Conservation (phyloP, 768 basidiomycete species). For the Mycena pura region DNA sequence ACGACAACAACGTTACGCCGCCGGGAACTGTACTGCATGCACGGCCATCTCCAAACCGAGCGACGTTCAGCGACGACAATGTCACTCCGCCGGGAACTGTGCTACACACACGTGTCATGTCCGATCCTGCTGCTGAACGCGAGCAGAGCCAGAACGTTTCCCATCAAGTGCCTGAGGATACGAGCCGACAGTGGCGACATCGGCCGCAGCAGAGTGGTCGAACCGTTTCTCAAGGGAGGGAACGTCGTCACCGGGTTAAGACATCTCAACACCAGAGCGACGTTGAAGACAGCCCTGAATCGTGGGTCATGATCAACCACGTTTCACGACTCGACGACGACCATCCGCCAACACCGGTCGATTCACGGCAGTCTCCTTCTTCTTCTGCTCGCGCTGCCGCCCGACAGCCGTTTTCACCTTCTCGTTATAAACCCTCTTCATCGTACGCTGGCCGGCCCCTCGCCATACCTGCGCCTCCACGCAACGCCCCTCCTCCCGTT, state of each 20-base stretch:
- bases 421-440: conserved; percentile 38
- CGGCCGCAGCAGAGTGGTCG: conserved; percentile 4
- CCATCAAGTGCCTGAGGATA: background rate
- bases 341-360: conserved; percentile 19
- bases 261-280: conserved; percentile 16
- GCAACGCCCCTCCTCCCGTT: conserved; percentile 46
- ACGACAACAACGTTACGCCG: conserved; percentile 45
- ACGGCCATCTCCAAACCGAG: conserved; percentile 52
- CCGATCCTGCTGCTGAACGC: conserved; percentile 43
- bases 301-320: conserved; percentile 23
- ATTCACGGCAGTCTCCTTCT: conserved; percentile 25
- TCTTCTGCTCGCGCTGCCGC: conserved; percentile 32
- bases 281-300: conserved; percentile 22
- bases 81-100: conserved; percentile 41
- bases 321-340: conserved; percentile 13
- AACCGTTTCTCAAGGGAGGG: conserved; percentile 4
- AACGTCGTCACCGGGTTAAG: conserved; percentile 22
- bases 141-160: conserved; percentile 44
- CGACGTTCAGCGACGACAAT: conserved; percentile 45
- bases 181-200: background rate
- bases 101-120: conserved; percentile 53
- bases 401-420: conserved; percentile 40
- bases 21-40: conserved; percentile 47
- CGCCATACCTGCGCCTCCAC: conserved; percentile 45
- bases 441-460: conserved; percentile 40